Base-by-base conservation (phyloP, 2,329 filamentous ascomycete species). In the Penicillium sp. region DNA sequence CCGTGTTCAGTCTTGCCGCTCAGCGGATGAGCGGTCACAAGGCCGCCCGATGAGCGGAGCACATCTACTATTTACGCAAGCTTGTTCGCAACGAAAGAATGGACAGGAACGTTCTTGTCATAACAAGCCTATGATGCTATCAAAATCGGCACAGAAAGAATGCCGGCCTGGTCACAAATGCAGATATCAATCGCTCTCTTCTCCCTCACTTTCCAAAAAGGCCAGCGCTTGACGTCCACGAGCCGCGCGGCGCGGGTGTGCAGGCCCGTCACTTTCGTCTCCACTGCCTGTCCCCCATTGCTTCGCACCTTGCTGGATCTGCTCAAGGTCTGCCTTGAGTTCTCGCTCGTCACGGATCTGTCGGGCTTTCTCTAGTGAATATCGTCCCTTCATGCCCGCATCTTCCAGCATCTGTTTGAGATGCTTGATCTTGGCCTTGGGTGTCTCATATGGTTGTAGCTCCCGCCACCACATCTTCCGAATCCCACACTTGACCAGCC, bases 391-490 rank as follows among this genome's bases (percentile, higher is more conserved):
- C 91, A 98, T 97, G 37, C 94, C 95, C 4, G 87, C 82, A 33
- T 96, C 92, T 37, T 83, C 83, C 28, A 99, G 83, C 88, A 96
- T 89, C 11, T 80, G 80, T 73, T 87, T 91, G 7, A 99, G 82
- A 73, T 97, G 92, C 55, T 83, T 83, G 63, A 97, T 91, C 81
- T 97, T 97, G 53, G 87, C 91, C 62, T 87, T 89, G 4, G 84
- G 74, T 26, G 93, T 90, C 58, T 88, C 85, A 70, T 86, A 93
- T 57, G 87, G 82, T 74, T 91, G 91, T 30, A 99, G 83, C 76
- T 97, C 92, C 65, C 89, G 87, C 53, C 85, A 86, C 94, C 95
- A 99, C 63, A 97, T 85, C 74, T 97, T 98, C 56, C 92, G 89
- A 58, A 97, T 87, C 33, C 94, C 94, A 71, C 94, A 99, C 77